Evolutionary conservation across 495 filamentous ascomycete genomes (phyloP), one percentile per base, ranked within the genome.

Genomic region (Rhizodiscina lignyota): DNA sequence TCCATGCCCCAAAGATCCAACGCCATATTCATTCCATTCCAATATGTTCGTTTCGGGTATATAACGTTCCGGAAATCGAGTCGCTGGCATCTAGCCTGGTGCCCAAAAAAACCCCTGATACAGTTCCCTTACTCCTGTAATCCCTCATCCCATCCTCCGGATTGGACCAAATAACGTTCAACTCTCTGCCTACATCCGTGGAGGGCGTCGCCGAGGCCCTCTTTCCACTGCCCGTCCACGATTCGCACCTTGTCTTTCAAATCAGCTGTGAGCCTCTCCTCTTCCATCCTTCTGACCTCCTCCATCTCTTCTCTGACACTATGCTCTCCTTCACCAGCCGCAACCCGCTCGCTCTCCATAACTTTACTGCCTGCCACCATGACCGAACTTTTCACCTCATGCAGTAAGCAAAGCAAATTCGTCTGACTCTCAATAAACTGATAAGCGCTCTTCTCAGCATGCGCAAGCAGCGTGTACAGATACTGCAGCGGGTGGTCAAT

Each of bases 381-480:
- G 4, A 82, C 71, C 2, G 74, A 77, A 26, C 79, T 82, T 48
- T 83, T 83, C 18, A 94, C 84, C 55, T 94, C 89, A 47, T 97
- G 89, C 45, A 94, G 55, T 17, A 94, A 56, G 43, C 86, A 94
- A n/a, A 96, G 66, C 11, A 94, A 60, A 42, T 97, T 94, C 17
- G 71, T 85, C 64, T 97, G 87, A 2, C 68, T 75, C 61, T 97
- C 89, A 40, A 97, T 94, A 56, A 89, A 94, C 56, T 94, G 87
- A 49, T 93, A 94, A 18, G 80, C 83, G 35, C 74, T 79, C 56
- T 83, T 89, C 54, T 89, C 83, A 3, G 85, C 81, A 47, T 94
- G 86, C 12, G 68, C 63, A 13, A 97, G 65, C 35, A 96, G 62
- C 18, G 70, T 73, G 48, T 83, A 82, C 1, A 97, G 67, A 45